Evolutionary conservation across 768 basidiomycete genomes (phyloP).

Genomic region (Boletus rufocinnamomeus): DNA sequence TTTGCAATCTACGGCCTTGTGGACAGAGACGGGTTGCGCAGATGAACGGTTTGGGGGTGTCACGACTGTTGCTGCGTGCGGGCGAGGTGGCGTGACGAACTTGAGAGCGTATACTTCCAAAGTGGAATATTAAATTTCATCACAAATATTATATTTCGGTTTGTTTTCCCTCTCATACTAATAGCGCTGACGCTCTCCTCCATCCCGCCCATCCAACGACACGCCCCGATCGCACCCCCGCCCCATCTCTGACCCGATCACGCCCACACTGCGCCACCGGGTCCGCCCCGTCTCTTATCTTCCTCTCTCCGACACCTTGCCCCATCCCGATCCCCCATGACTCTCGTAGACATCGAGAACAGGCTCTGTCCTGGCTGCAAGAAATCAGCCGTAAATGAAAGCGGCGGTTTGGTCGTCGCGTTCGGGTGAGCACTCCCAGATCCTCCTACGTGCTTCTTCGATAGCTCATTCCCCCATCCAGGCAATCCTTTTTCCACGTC

Average conservation of each 20-base stretch:
- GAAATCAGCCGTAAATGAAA: constrained; percentile 74
- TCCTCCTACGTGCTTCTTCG: not conserved
- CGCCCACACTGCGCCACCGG: not conserved
- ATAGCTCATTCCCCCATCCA: constrained; percentile 34
- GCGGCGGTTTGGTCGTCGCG: constrained; percentile 88
- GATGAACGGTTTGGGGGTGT: not conserved
- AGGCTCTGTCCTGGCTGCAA: constrained; percentile 83
- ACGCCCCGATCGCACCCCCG: not conserved
- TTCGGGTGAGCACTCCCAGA: constrained; percentile 71
- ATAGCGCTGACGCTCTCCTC: too few species aligned
- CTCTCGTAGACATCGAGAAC: constrained; percentile 44
- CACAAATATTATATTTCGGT: not conserved
- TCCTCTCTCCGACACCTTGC: not conserved
- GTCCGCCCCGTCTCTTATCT: not conserved
- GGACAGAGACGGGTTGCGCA: too few species aligned
- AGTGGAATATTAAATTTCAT: not conserved
- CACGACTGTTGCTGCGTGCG: not conserved
- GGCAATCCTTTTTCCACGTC: constrained; percentile 92
- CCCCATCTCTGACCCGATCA: not conserved
- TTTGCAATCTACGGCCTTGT: too few species aligned
- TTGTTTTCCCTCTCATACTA: not conserved
- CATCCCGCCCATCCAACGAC: too few species aligned
- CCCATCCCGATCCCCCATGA: constrained; percentile 14
- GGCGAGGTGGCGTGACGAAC: too few species aligned
- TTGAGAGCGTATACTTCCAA: too few species aligned